A percentile compares a stretch with the other conserved stretches of the same genome.
These are phyloP conservation scores for Tulasnella sp. DNA, from an alignment of 768 basidiomycete genomes.

Conservation along the genomic window DNA sequence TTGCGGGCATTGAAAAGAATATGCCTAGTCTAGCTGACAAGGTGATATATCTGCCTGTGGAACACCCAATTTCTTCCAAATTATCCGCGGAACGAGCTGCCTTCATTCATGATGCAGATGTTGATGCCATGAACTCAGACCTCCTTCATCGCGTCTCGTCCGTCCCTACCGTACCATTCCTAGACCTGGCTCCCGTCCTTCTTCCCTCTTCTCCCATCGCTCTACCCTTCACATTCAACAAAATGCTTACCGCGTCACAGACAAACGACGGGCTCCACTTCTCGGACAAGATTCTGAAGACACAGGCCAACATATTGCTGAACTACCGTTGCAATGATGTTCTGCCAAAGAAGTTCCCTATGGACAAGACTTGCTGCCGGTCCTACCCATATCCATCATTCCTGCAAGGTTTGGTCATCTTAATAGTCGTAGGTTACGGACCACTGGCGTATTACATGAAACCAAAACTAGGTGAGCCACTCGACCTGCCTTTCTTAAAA, in stretches of 20 bases:
- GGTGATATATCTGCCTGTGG: slow-evolving; percentile 66
- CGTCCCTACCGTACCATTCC: slow-evolving; percentile 15
- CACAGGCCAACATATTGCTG: slow-evolving; percentile 65
- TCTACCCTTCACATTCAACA: slow-evolving; percentile 69
- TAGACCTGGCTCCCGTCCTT: slow-evolving; percentile 26
- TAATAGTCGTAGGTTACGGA: slow-evolving; percentile 36
- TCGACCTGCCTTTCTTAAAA: background rate
- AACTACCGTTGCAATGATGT: slow-evolving; percentile 70
- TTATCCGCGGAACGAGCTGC: slow-evolving; percentile 48
- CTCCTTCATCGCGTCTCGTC: slow-evolving; percentile 48
- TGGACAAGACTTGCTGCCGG: slow-evolving; percentile 71
- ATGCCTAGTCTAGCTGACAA: slow-evolving; percentile 45
- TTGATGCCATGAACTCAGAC: slow-evolving; percentile 86
- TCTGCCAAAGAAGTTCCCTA: slow-evolving; percentile 47
- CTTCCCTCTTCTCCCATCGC: slow-evolving; percentile 31
- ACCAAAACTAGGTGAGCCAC: slow-evolving; percentile 20
- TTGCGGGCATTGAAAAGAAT: slow-evolving; percentile 35
- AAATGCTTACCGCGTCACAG: slow-evolving; percentile 55
- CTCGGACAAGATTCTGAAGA: slow-evolving; percentile 42
- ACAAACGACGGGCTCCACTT: slow-evolving; percentile 84
- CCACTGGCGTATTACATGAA: slow-evolving; percentile 35
- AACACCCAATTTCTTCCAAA: slow-evolving; percentile 52
- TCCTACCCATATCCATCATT: slow-evolving; percentile 53
- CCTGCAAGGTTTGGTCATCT: slow-evolving; percentile 43
- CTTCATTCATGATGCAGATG: slow-evolving; percentile 63